A percentile compares a stretch with the other conserved stretches of the same genome.
Conservation (phyloP, 2,329 filamentous ascomycete genomes). For the Dothideomycetes sp. region DNA sequence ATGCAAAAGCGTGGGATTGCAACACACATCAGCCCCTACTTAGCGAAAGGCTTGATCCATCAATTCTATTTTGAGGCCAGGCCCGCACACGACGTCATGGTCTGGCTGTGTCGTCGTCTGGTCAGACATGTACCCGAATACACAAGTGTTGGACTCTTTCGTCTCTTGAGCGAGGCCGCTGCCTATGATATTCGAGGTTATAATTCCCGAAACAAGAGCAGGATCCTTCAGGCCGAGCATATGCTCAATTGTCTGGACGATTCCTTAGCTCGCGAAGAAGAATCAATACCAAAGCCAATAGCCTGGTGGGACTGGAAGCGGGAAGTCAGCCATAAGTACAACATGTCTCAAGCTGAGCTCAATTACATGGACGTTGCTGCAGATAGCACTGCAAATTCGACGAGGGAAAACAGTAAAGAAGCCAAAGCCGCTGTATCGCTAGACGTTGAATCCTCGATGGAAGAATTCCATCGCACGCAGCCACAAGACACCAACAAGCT, state of each 20-base stretch:
- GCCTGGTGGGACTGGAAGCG: too few species aligned
- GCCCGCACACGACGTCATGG: slow-evolving; percentile 21
- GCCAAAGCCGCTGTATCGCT: slow-evolving; percentile 1
- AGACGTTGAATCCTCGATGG: too few species aligned
- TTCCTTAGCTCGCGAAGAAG: too few species aligned
- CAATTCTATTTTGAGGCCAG: slow-evolving; percentile 20
- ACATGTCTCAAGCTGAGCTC: too few species aligned
- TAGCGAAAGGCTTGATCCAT: slow-evolving; percentile 19
- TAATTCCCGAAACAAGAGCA: neutral
- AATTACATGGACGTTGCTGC: too few species aligned
- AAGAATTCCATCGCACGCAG: too few species aligned
- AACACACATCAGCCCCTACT: slow-evolving; percentile 16
- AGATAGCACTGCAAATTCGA: too few species aligned
- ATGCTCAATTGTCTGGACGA: too few species aligned
- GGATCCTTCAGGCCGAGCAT: neutral
- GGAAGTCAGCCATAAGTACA: too few species aligned
- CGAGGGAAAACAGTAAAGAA: too few species aligned
- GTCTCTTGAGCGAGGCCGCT: slow-evolving; percentile 20
- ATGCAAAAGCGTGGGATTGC: slow-evolving; percentile 15
- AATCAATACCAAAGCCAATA: too few species aligned
- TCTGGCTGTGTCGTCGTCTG: slow-evolving; percentile 21
- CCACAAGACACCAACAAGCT: too few species aligned
- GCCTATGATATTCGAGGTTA: slow-evolving; percentile 22
- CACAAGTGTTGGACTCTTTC: slow-evolving; percentile 14
- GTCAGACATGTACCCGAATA: slow-evolving; percentile 15